Base-by-base conservation (phyloP, 2,329 filamentous ascomycete genomes). In the Paracorniculantispora psalliotae region DNA sequence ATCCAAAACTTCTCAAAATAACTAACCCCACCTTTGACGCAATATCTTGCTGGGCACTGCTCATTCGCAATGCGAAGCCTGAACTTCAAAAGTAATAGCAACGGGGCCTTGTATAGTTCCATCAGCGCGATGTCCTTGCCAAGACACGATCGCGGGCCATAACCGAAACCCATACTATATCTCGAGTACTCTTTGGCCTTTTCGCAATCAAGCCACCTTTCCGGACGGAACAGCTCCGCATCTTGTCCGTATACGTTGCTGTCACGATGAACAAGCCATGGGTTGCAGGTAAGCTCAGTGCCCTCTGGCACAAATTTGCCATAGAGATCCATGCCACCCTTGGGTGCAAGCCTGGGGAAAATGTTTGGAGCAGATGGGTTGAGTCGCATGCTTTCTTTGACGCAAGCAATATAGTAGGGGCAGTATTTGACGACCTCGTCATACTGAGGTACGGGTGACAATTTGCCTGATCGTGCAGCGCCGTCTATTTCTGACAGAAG, bases 111-210 rank as follows among this genome's bases (percentile, higher is more conserved):
- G 66, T 74, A 80, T 54, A 82, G 63, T 68, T 82, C 80, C 77
- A 82, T 79, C 64, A 77, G 72, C 1, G 79, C 80, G 60, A 83
- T 78, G 46, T 79, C 73, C 60, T 73, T 75, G 0, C 80, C 80
- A 46, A 82, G 63, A 59, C 79, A 82, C 13, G 75, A 69, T 12
- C 77, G 68, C 0, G 77, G 65, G 0, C 80, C 81, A 67, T 79
- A 79, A 0, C 79, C 80, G 59, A 82, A 83, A 0, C 69, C 71
- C 66, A 83, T 74, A 59, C 73, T 77, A 57, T 79, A 79, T 67
- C 77, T 79, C 46, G 74, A 72, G 59, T 74, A 77, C 56, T 75
- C 64, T 61, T 73, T 75, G 0, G 72, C 71, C 44, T 69, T 71
- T 35, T 76, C 70, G 13, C 67, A 70, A 10, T 75, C 69, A 7